These are phyloP conservation scores for Naganishia sp. DNA, from an alignment of 1,284 basidiomycete species.

Conservation along the genomic window DNA sequence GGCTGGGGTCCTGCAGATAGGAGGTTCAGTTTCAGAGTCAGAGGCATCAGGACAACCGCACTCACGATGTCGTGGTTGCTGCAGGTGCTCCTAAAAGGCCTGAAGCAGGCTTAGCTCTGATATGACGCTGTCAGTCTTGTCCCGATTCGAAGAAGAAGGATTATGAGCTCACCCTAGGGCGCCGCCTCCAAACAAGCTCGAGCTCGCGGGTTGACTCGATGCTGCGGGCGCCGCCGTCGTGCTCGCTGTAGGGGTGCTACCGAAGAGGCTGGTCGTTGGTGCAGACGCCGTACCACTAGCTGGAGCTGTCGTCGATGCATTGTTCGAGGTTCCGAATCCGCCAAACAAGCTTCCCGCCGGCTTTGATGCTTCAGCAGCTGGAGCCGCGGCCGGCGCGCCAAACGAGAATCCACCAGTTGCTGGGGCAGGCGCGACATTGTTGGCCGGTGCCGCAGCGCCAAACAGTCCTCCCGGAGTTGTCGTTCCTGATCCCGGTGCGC, in stretches of 20 bases:
- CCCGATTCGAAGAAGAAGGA: not conserved
- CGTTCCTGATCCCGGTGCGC: constrained; percentile 8
- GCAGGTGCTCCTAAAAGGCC: constrained; percentile 9
- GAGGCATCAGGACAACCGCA: not conserved
- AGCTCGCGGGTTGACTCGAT: not conserved
- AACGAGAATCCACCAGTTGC: constrained; percentile 25
- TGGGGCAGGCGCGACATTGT: constrained; percentile 10
- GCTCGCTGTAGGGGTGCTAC: constrained; percentile 8
- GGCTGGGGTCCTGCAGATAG: constrained; percentile 4
- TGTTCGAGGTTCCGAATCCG: constrained; percentile 10
- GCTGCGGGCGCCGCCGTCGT: not conserved
- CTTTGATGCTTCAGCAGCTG: not conserved
- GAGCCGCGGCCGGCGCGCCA: constrained; percentile 4
- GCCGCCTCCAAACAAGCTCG: constrained; percentile 22
- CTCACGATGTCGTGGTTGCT: constrained; percentile 1
- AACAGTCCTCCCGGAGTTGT: constrained; percentile 12
- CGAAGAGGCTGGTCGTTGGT: constrained; percentile 24
- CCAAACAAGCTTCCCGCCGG: constrained; percentile 19
- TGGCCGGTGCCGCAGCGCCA: constrained; percentile 1
- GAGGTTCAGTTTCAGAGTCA: too few species aligned
- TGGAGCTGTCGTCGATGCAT: not conserved
- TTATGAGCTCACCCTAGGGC: constrained; percentile 4
- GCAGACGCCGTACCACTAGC: constrained; percentile 11
- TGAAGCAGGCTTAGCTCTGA: constrained; percentile 4
- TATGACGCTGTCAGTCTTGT: not conserved